A percentile compares a stretch with the other conserved stretches of the same genome.
Evolutionary conservation across 2,329 filamentous ascomycete genomes (phyloP).

Genomic region (Talaromyces sp.): DNA sequence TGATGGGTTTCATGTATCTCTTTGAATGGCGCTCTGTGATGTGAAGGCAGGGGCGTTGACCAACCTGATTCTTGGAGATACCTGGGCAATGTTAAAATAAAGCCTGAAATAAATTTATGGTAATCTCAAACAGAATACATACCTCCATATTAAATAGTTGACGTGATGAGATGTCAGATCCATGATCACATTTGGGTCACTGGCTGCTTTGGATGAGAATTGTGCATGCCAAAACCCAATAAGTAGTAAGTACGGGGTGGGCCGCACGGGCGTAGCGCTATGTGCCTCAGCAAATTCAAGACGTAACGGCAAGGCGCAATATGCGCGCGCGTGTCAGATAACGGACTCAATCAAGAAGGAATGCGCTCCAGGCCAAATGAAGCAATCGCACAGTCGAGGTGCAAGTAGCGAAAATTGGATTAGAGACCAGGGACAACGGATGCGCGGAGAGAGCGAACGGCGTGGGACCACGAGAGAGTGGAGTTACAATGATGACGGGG

Average conservation of each 20-base stretch:
- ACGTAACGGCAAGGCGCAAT: conserved; percentile 1
- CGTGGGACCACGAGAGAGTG: conserved; percentile 16
- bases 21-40: neutral
- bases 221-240: conserved; percentile 24
- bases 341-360: neutral
- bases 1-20: neutral
- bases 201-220: conserved; percentile 24
- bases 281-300: conserved; percentile 9
- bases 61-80: conserved; percentile 56
- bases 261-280: conserved; percentile 17
- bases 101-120: too few species aligned
- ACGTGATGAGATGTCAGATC: conserved; percentile 56
- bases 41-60: conserved; percentile 22
- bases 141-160: conserved; percentile 69
- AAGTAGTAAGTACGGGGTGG: conserved; percentile 12
- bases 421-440: conserved; percentile 2
- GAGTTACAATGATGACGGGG: conserved; percentile 13
- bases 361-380: neutral
- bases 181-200: conserved; percentile 42
- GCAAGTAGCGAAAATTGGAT: conserved; percentile 7
- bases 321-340: neutral
- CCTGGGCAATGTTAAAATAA: conserved; percentile 29
- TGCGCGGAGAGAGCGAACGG: conserved; percentile 14
- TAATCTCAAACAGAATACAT: conserved; percentile 28
- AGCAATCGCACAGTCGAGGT: neutral